Percentiles rank a stretch among this genome's conserved stretches.
These are phyloP conservation scores for Ascodesmis nigricans DNA, from an alignment of 495 filamentous ascomycete species.

Conservation along the genomic window DNA sequence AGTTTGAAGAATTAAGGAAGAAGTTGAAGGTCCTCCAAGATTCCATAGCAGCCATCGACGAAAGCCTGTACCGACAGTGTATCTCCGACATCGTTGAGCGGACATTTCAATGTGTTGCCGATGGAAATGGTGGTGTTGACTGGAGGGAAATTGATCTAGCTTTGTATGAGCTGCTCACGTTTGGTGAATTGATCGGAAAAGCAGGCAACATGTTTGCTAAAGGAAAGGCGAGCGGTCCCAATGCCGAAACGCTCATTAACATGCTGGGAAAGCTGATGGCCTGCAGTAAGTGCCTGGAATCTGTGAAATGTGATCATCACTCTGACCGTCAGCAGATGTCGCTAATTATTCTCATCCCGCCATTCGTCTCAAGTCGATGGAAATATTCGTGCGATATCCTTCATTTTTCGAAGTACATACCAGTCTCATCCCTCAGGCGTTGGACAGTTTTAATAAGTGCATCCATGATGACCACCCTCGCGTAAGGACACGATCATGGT, in stretches of 20 bases:
- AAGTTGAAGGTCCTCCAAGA: conserved; percentile 75
- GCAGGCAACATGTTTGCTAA: conserved; percentile 67
- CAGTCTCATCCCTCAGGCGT: conserved; percentile 51
- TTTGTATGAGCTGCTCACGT: conserved; percentile 90
- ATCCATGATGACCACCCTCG: conserved; percentile 69
- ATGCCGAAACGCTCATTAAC: conserved; percentile 51
- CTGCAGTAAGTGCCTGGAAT: conserved; percentile 38
- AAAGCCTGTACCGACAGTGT: conserved; percentile 64
- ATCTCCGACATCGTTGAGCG: conserved; percentile 59
- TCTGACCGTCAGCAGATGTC: conserved; percentile 34
- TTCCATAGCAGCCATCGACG: conserved; percentile 63
- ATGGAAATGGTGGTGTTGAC: conserved; percentile 44
- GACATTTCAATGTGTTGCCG: conserved; percentile 56
- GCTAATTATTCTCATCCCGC: conserved; percentile 71
- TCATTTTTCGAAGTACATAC: conserved; percentile 76
- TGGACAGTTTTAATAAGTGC: conserved; percentile 81
- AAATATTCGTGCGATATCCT: conserved; percentile 82
- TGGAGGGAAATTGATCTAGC: conserved; percentile 93
- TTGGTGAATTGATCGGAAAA: conserved; percentile 75
- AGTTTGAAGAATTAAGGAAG: conserved; percentile 86
- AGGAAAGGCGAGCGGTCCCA: conserved; percentile 48
- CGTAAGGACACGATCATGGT: conserved; percentile 82
- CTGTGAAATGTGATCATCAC: no score
- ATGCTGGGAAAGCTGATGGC: conserved; percentile 94
- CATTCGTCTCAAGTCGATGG: conserved; percentile 90